Evolutionary conservation across 495 filamentous ascomycete species (phyloP), one percentile per base, ranked within the genome.

Genomic region (Aspergillus carlsbadensis): DNA sequence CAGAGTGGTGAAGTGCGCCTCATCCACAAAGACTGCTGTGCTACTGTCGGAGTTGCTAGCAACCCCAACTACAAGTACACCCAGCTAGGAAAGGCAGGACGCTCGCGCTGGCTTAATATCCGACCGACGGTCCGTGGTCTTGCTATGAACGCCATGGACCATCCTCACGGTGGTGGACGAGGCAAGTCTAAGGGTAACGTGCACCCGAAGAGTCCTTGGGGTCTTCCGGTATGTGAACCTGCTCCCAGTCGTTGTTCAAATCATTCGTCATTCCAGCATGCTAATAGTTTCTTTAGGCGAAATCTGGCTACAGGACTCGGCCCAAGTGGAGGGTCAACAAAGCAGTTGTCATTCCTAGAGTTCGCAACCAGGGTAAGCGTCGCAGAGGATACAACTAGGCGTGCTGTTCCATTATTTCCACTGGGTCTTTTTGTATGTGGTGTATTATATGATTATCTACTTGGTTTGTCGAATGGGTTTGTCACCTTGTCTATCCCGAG

Each of bases 111-210:
- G 93, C 70, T 96, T 59, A 92, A 92, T 56, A 95, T 96, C 63
- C 77, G 94, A 57, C 94, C 94, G 0, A 96, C 94, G 6, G 94
- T 98, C 33, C 83, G 94, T 75, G 94, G 94, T 86, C 70, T 98
- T 64, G 94, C 94, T 17, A 98, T 98, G 94, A 98, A 98, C 72
- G 91, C 92, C 57, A 83, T 77, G 58, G 95, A 98, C 62, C 94
- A 98, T 83, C 92, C 94, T 62, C 94, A 98, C 74, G 94, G 94
- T 82, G 94, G 94, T 87, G 94, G 94, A 69, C 82, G 95, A 78
- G 94, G 94, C 69, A 98, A 98, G 78, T 96, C 91, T 21, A 98
- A 98, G 88, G 92, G 94, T 81, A 98, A 98, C 71, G 82, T 89
- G 53, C 78, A 94, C 68, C 92, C 95, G 41, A 89, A 91, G 68